phyloP scores from a whole-genome alignment of 768 basidiomycete species.

The Lactarius hengduanensis region DNA sequence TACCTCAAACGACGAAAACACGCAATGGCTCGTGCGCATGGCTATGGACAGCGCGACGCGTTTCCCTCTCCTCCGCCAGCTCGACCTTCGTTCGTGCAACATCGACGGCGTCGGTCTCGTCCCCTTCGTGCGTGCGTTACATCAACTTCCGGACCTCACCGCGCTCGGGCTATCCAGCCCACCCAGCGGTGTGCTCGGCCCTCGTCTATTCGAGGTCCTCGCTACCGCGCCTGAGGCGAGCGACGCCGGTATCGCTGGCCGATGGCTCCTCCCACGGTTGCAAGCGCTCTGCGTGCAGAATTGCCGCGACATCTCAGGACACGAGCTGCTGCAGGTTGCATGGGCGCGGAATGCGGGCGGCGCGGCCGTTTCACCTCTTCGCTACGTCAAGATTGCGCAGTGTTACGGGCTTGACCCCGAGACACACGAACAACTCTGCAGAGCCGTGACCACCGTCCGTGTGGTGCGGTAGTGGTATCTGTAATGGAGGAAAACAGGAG shows the following conservation, averaged over 20 bases:
- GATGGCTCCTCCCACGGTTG: slow-evolving; percentile 34
- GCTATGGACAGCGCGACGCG: slow-evolving; percentile 28
- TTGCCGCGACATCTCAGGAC: slow-evolving; percentile 35
- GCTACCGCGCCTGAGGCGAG: slow-evolving; percentile 26
- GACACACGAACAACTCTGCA: slow-evolving; percentile 30
- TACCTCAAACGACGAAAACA: slow-evolving; percentile 31
- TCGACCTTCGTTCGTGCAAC: slow-evolving; percentile 36
- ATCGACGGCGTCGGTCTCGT: slow-evolving; percentile 35
- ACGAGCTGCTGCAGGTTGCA: slow-evolving; percentile 34
- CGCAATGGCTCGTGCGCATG: slow-evolving; percentile 35
- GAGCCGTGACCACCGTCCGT: slow-evolving; percentile 32
- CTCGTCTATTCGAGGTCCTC: slow-evolving; percentile 35
- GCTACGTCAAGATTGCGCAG: slow-evolving; percentile 32
- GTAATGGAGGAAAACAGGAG: not conserved
- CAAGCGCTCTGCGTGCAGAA: slow-evolving; percentile 34
- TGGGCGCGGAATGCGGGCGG: slow-evolving; percentile 29
- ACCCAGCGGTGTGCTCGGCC: slow-evolving; percentile 30
- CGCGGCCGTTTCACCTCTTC: slow-evolving; percentile 30
- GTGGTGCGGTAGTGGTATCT: slow-evolving; percentile 23
- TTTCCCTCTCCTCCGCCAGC: slow-evolving; percentile 32
- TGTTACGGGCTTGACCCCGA: slow-evolving; percentile 33
- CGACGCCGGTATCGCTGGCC: slow-evolving; percentile 12
- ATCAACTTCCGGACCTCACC: slow-evolving; percentile 34
- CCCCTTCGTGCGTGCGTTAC: slow-evolving; percentile 35
- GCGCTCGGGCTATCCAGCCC: slow-evolving; percentile 35